A percentile compares a stretch with the other conserved stretches of the same genome.
phyloP scores from a whole-genome alignment of 2,329 filamentous ascomycete genomes.

The Arthrinium puccinioides region DNA sequence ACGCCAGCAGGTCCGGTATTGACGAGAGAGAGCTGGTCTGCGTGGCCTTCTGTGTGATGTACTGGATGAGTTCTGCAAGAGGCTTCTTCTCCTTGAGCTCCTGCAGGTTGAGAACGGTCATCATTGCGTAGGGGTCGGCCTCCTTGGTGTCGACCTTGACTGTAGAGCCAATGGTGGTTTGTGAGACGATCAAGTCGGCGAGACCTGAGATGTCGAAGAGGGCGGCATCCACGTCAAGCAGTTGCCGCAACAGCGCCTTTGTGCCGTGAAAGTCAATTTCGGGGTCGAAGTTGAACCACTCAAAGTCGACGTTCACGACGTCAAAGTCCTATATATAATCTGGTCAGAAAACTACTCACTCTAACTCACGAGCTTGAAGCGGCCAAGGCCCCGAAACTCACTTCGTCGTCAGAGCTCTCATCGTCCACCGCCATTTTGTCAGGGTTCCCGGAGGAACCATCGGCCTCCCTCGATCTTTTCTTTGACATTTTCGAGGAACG shows the following conservation, averaged over 20 bases:
- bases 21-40: constrained; percentile 47
- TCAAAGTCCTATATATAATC: constrained; percentile 63
- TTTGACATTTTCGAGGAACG: constrained; percentile 34
- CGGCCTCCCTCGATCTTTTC: constrained; percentile 41
- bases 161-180: constrained; percentile 83
- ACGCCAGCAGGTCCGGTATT: constrained; percentile 48
- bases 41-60: constrained; percentile 55
- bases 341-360: neutral
- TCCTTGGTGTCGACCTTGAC: constrained; percentile 97
- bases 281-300: constrained; percentile 94
- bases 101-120: constrained; percentile 78
- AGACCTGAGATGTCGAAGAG: constrained; percentile 84
- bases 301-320: constrained; percentile 91
- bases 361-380: no score
- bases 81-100: constrained; percentile 71
- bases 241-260: constrained; percentile 81
- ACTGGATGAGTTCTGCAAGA: constrained; percentile 63
- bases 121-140: constrained; percentile 84
- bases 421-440: constrained; percentile 42
- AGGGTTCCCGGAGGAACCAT: constrained; percentile 35
- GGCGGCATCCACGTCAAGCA: constrained; percentile 81
- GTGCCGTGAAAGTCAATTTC: constrained; percentile 91
- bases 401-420: constrained; percentile 46
- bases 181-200: constrained; percentile 77
- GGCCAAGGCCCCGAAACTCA: no score